Conservation (phyloP, 2,329 filamentous ascomycete species). For the Didymella keratinophila region DNA sequence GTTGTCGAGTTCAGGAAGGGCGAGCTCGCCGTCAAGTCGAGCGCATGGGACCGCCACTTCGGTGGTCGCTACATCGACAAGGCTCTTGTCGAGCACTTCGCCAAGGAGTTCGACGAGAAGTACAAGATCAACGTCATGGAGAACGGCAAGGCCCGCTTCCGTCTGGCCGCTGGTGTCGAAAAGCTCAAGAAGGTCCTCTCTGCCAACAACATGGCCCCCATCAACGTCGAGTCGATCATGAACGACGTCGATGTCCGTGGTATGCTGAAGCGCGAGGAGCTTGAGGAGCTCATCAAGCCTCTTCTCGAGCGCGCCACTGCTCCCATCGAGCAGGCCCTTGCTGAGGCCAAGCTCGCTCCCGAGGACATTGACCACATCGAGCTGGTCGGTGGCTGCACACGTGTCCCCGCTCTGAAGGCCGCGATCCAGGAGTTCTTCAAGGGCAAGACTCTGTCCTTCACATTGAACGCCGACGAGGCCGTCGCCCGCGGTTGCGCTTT, state of each 20-base stretch:
- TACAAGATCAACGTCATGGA: constrained; percentile 95
- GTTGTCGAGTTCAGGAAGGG: constrained; percentile 98
- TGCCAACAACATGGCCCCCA: constrained; percentile 87
- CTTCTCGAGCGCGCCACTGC: constrained; percentile 75
- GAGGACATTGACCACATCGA: constrained; percentile 95
- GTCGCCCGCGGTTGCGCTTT: constrained; percentile 95
- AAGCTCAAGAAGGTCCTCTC: constrained; percentile 99
- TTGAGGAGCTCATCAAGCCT: constrained; percentile 89
- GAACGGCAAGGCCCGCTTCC: constrained; percentile 88
- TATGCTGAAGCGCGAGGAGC: constrained; percentile 91
- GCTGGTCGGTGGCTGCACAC: constrained; percentile 92
- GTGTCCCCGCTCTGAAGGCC: constrained; percentile 92
- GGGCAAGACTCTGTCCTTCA: constrained; percentile 91
- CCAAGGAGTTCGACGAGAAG: constrained; percentile 95
- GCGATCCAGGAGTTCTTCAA: constrained; percentile 87
- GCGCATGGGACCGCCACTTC: constrained; percentile 92
- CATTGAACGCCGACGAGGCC: constrained; percentile 97
- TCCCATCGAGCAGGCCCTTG: constrained; percentile 88
- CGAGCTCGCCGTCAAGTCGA: constrained; percentile 91
- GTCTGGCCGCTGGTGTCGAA: constrained; percentile 87
- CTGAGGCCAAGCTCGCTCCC: constrained; percentile 87
- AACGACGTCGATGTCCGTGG: constrained; percentile 91
- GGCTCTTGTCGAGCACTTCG: constrained; percentile 92
- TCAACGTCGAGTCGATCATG: constrained; percentile 99
- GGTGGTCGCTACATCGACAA: constrained; percentile 98